Conservation (phyloP, 2,329 filamentous ascomycete genomes). For the Cytospora leucostoma region DNA sequence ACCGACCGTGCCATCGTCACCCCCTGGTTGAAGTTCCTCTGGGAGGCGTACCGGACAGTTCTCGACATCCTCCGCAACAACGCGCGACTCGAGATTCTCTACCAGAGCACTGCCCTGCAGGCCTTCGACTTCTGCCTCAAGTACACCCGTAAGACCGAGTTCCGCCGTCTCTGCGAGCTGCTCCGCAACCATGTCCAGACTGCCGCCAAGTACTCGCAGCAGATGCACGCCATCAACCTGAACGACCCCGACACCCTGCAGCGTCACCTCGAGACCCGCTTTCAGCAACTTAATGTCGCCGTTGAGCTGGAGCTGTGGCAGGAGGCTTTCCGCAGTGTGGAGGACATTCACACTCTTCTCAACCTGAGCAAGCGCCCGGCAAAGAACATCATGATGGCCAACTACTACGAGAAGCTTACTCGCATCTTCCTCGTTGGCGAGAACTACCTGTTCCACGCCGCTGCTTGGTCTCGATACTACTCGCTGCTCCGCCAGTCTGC, state of each 20-base stretch:
- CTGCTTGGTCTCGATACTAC: conserved; percentile 96
- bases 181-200: conserved; percentile 98
- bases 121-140: conserved; percentile 99
- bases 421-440: conserved; percentile 98
- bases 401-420: conserved; percentile 99
- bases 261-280: conserved; percentile 94
- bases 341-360: conserved; percentile 96
- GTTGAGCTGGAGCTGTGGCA: conserved; percentile 99
- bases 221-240: conserved; percentile 99
- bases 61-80: conserved; percentile 99
- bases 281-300: conserved; percentile 97
- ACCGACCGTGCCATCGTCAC: conserved; percentile 98
- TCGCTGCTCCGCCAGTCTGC: conserved; percentile 92
- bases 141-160: conserved; percentile 98
- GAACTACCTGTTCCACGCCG: conserved; percentile 99
- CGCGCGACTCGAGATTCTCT: conserved; percentile 93
- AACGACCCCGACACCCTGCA: conserved; percentile 97
- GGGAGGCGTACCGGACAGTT: conserved; percentile 98
- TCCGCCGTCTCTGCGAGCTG: conserved; percentile 95
- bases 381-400: conserved; percentile 99
- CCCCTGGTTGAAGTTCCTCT: conserved; percentile 98
- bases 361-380: conserved; percentile 97
- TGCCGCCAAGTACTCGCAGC: conserved; percentile 96
- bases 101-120: conserved; percentile 96
- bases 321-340: conserved; percentile 97